Evolutionary conservation across 352 stramenopile species (phyloP).

Genomic region (Pythium phragmitis): DNA sequence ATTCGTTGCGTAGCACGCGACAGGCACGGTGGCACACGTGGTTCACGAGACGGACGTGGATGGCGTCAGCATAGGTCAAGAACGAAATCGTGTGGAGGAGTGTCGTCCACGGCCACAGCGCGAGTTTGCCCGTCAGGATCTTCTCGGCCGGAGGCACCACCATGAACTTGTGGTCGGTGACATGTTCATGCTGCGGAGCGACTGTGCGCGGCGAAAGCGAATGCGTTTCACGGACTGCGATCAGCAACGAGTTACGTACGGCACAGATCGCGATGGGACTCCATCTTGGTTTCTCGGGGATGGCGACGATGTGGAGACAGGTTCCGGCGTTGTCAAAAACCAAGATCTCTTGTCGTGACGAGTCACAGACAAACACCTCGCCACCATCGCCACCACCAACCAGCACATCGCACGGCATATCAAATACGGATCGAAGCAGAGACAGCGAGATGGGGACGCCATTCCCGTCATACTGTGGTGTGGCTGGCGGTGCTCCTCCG

Average conservation of each 20-base stretch:
- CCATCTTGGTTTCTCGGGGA: constrained; percentile 21
- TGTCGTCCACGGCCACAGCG: constrained; percentile 25
- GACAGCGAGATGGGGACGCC: constrained; percentile 13
- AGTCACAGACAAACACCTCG: constrained; percentile 50
- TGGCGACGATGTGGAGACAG: constrained; percentile 37
- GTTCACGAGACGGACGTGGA: constrained; percentile 39
- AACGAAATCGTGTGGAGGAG: constrained; percentile 33
- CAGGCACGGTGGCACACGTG: constrained; percentile 42
- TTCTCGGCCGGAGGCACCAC: constrained; percentile 30
- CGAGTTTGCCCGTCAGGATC: constrained; percentile 32
- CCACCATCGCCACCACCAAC: constrained; percentile 30
- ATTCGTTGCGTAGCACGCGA: constrained; percentile 44
- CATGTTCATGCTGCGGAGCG: neutral
- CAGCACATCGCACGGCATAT: constrained; percentile 28
- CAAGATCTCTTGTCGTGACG: constrained; percentile 30
- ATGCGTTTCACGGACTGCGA: constrained; percentile 1
- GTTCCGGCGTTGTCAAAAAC: constrained; percentile 43
- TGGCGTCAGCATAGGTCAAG: constrained; percentile 50
- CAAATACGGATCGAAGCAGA: constrained; percentile 31
- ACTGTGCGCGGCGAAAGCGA: neutral
- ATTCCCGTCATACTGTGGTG: constrained; percentile 20
- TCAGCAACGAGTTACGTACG: constrained; percentile 18
- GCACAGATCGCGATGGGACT: constrained; percentile 27
- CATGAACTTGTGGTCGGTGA: constrained; percentile 18
- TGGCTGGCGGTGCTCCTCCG: neutral